Evolutionary conservation across 371 early-diverging fungal species (phyloP), one percentile per base, ranked within the genome.

Genomic region (Batrachochytrium dendrobatidis): DNA sequence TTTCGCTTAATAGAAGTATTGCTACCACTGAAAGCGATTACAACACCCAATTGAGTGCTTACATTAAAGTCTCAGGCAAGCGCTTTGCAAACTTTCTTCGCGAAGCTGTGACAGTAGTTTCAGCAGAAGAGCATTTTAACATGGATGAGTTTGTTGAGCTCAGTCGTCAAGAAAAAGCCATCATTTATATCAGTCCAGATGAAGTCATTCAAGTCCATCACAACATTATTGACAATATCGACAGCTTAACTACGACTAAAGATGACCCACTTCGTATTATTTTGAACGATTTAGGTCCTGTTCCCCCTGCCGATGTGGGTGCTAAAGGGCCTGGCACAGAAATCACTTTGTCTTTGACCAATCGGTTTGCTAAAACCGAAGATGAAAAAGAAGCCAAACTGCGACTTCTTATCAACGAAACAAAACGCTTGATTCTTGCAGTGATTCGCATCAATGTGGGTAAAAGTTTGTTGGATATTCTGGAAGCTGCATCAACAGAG

Each of bases 111-210:
- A 58, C 30, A 12, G 39, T 39, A 15, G 39, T 12, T 39, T 12
- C 89, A 25, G 87, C 94, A 12, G 94, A 95, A 65, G 83, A 83
- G 34, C 84, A 90, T 65, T 95, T 93, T 72, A 86, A 86, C 44
- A 91, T 96, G 62, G 89, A 93, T 73, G 87, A 89, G 64, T 89
- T 87, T 63, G 78, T 84, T 3, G 97, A 98, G 61, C 79, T 92
- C 54, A 83, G 87, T 3, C 85, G 80, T 46, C 83, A 89, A 25
- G 80, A 86, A 53, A 92, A 92, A 60, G 94, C 95, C 1, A 80
- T 82, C 15, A 86, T 99, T 6, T 89, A 89, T 66, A 88, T 97
- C 57, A 83, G 90, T 1, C 88, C 93, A 2, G 78, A 80, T 54
- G 97, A 95, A 69, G 83, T 97, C 59, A 90, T 90, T 68, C 85